Conservation (phyloP, 2,329 filamentous ascomycete genomes). For the Penicillium sp. region DNA sequence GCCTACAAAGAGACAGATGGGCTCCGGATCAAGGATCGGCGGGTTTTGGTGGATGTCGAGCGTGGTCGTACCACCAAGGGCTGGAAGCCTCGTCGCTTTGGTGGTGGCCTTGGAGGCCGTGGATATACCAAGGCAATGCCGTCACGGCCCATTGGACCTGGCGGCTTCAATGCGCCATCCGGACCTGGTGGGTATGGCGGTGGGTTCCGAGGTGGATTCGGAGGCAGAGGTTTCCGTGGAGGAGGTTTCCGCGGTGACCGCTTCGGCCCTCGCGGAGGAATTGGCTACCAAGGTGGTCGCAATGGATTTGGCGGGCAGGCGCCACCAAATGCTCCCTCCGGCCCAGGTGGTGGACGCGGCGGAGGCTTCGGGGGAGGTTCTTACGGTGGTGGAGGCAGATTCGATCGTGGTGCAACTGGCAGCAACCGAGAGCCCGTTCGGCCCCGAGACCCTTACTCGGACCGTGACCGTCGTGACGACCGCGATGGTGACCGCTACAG, state of each 20-base stretch:
- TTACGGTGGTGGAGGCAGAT: slow-evolving; percentile 46
- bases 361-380: slow-evolving; percentile 53
- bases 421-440: slow-evolving; percentile 84
- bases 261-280: slow-evolving; percentile 50
- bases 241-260: slow-evolving; percentile 52
- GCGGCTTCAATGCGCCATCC: slow-evolving; percentile 55
- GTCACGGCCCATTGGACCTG: slow-evolving; percentile 66
- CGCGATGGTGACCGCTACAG: slow-evolving; percentile 54
- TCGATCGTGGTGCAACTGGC: slow-evolving; percentile 60
- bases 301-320: slow-evolving; percentile 49
- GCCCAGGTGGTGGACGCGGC: slow-evolving; percentile 55
- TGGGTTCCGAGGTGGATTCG: slow-evolving; percentile 51
- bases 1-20: slow-evolving; percentile 86
- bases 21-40: slow-evolving; percentile 86
- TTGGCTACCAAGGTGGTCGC: slow-evolving; percentile 59
- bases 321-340: slow-evolving; percentile 51
- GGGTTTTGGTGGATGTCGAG: slow-evolving; percentile 93
- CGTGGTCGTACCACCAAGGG: slow-evolving; percentile 89
- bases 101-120: slow-evolving; percentile 86
- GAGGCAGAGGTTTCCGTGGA: slow-evolving; percentile 49
- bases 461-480: slow-evolving; percentile 46
- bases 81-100: slow-evolving; percentile 88
- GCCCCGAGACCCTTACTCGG: slow-evolving; percentile 59
- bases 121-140: slow-evolving; percentile 83
- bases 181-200: slow-evolving; percentile 54